These are phyloP conservation scores for Chrysosphaeria jannelii DNA, from an alignment of 2,329 filamentous ascomycete species.

Conservation along the genomic window DNA sequence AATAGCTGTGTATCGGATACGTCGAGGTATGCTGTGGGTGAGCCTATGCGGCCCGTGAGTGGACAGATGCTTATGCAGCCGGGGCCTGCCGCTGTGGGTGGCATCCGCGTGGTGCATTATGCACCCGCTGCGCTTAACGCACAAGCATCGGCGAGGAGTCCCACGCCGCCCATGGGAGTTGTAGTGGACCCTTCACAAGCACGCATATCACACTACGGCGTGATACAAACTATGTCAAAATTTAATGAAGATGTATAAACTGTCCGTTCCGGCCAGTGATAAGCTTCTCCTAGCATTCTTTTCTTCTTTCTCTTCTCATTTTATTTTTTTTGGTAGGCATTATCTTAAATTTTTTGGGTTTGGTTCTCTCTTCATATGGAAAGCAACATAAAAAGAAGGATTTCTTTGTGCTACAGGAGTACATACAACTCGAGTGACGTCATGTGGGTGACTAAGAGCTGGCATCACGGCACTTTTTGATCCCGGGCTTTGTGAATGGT, in stretches of 20 bases:
- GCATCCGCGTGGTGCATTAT: conserved; percentile 12
- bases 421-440: no score
- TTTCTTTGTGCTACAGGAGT: no score
- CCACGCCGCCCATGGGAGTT: conserved; percentile 5
- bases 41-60: conserved; percentile 28
- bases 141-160: conserved; percentile 10
- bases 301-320: neutral
- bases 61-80: conserved; percentile 28
- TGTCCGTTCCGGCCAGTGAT: neutral
- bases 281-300: neutral
- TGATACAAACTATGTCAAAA: no score
- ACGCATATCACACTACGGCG: neutral
- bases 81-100: conserved; percentile 22
- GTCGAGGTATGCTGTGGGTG: conserved; percentile 18
- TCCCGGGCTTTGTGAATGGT: no score
- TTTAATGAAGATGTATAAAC: neutral
- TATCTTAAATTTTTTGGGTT: no score
- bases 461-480: no score
- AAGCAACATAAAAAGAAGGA: no score
- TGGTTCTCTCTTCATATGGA: no score
- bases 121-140: no score
- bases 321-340: no score
- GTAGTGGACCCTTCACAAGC: conserved; percentile 1
- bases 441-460: no score
- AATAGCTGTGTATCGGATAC: no score